Base-by-base conservation (phyloP, 2,329 filamentous ascomycete species). In the Aspergillus pseudoviridinutans region DNA sequence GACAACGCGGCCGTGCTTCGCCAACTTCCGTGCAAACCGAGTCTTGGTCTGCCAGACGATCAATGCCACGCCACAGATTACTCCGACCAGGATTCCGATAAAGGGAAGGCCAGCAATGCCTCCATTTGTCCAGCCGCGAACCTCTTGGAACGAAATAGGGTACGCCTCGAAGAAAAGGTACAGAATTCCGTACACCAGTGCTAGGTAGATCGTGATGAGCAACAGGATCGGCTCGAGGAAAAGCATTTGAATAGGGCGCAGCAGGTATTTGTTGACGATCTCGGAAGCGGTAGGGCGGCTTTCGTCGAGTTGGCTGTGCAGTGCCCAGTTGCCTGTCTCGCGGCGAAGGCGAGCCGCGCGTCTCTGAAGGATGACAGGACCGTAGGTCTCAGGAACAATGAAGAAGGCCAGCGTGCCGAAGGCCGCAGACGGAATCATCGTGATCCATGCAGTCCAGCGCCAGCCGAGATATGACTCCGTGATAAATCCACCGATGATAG, bases 381-480 rank as follows among this genome's bases (percentile, higher is more conserved):
- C 75, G 38, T 77, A 82, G 0, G 82, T 80, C 66, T 86, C 83
- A 0, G 78, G 79, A 1, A 84, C 69, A n/a, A 79, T 64, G 28
- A 81, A 57, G 14, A 80, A 58, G 0, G 74, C 77, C n/a, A 82
- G 57, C 3, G 72, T 54, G 9, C 75, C 74, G 58, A 82, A 76
- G 4, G 76, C 63, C 8, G 68, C 69, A 1, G 72, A 71, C 64
- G 81, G 75, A 51, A 85, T 83, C 49, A 80, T 64, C 0, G 80
- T 83, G 25, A 84, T 75, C 74, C 82, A 86, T 9, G 77, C 77
- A 0, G 81, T 84, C 81, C 82, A 85, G 20, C 82, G 73, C 82
- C 83, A 85, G 17, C 81, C 80, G 1, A 84, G 76, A 60, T 77
- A 62, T 6, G 73, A 78, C 44, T 79, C 71, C 0, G 77, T 78